Conservation (phyloP, 441 rosid genomes). For the Metrosideros polymorpha region DNA sequence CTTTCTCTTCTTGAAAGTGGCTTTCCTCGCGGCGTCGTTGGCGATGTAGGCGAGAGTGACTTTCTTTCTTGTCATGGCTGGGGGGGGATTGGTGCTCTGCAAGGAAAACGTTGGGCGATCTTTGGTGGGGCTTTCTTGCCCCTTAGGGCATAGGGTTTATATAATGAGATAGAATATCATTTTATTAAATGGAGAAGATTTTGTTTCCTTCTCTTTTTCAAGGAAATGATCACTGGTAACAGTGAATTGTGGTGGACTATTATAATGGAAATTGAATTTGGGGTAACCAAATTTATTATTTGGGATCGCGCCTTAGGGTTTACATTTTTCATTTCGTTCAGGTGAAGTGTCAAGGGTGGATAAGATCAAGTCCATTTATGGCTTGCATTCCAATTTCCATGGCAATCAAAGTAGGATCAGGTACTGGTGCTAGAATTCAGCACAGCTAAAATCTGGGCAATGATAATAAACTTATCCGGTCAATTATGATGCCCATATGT, state of each 20-base stretch:
- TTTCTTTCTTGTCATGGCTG: slow-evolving; percentile 5
- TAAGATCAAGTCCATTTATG: background rate
- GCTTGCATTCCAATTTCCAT: background rate
- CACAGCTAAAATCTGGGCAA: background rate
- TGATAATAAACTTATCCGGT: background rate
- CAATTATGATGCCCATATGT: background rate
- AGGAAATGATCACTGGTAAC: no score
- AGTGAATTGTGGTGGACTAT: no score
- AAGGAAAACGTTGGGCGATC: background rate
- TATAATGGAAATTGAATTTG: background rate
- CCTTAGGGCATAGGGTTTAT: background rate
- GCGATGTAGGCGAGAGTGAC: slow-evolving; percentile 1
- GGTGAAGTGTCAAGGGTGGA: background rate
- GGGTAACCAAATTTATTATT: background rate
- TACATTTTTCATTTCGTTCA: background rate
- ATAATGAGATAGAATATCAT: background rate
- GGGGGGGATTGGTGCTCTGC: background rate
- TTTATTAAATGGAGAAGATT: background rate
- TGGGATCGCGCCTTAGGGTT: background rate
- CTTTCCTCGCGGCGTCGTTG: slow-evolving; percentile 4
- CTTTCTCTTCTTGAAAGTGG: slow-evolving; percentile 9
- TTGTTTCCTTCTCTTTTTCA: background rate
- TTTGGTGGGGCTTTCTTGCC: background rate
- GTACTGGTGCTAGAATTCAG: background rate
- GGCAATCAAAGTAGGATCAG: background rate